Base-by-base conservation (phyloP, 768 basidiomycete species). In the Fomitopsis pulvina region DNA sequence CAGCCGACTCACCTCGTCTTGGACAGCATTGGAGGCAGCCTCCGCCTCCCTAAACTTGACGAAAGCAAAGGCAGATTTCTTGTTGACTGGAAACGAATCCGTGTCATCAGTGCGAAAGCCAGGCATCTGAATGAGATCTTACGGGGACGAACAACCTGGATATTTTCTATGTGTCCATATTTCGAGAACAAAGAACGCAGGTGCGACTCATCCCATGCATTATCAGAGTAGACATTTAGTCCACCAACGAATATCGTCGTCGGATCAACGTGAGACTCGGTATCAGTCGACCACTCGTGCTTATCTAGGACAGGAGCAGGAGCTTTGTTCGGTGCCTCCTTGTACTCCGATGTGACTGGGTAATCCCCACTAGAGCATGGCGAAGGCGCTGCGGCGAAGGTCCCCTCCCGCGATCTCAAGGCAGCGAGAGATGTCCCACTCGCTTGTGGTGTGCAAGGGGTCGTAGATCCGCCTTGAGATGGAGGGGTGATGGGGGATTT, bases 201-300 rank as follows among this genome's bases (percentile, higher is more conserved):
- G 53, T 75, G 82, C 8, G 70, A 71, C 59, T 90, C 86, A 40
- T 81, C 76, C 88, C 87, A 90, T 6, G 78, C 77, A 24, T 71
- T 70, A 2, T 79, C 72, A 4, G 81, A 83, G 57, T 71, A 73
- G 59, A 79, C 75, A 57, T 85, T 81, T 39, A 91, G 71, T 4
- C 86, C 86, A 6, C 88, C 87, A 25, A 89, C 83, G 61, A 89
- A 90, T 25, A 91, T 70, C 1, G 85, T 81, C 2, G 74, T 79
- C 0, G 81, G 83, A 60, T 89, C 85, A 12, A 83, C 34, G 18
- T 4, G 34, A 37, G 5, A 18, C 34, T 37, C 18, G 34, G 14
- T 18, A 16, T 18, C 14, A 18, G 34, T 18, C 14, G 18, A 16
- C 34, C 34, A 37, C 4, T 37, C 7, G 14, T 37, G 7, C 5